Evolutionary conservation across 768 basidiomycete species (phyloP), one percentile per base, ranked within the genome.

Genomic region (Galerina marginata): DNA sequence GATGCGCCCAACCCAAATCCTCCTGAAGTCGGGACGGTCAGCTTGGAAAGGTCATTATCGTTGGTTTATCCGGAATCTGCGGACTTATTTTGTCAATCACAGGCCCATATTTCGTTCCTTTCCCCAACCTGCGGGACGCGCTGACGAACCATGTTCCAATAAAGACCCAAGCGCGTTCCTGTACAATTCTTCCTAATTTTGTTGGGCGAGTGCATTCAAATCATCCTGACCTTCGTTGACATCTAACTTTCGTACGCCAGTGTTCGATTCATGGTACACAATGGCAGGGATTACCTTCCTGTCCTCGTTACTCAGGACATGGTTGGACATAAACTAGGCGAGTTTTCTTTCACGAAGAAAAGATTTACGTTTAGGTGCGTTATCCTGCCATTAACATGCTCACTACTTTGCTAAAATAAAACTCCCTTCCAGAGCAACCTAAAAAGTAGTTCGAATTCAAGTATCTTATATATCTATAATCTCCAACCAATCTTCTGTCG

Each of bases 281-380:
- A 98, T 65, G 96, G 96, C 38, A 93, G 89, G 75, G 86, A 93
- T 67, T 96, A 94, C 73, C 59, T 89, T 4, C 95, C 95, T 0
- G 90, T 99, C 42, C 75, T 82, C 45, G 83, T 99, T 64, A 95
- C 92, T 3, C 93, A 96, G 72, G 96, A 98, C 74, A 99, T 99
- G 96, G 94, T 99, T 1, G 96, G 96, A 0, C 96, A 99, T 74
- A 99, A 99, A 74, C 76, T 99, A 54, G 96, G 96, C 54, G 95
- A 98, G 80, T 98, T 99, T 74, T 79, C 94, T 42, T 86, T 89
- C 65, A 98, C 96, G 38, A 89, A 90, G 78, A 95, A 94, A 75
- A 85, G 85, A 56, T 96, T 95, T 74, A 84, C 80, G 36, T 95
- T 88, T 79, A 91, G 86, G 95, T 95, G 71, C 71, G 92, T 87